phyloP scores from a whole-genome alignment of 306 rosid genomes.

The Malus domestica region DNA sequence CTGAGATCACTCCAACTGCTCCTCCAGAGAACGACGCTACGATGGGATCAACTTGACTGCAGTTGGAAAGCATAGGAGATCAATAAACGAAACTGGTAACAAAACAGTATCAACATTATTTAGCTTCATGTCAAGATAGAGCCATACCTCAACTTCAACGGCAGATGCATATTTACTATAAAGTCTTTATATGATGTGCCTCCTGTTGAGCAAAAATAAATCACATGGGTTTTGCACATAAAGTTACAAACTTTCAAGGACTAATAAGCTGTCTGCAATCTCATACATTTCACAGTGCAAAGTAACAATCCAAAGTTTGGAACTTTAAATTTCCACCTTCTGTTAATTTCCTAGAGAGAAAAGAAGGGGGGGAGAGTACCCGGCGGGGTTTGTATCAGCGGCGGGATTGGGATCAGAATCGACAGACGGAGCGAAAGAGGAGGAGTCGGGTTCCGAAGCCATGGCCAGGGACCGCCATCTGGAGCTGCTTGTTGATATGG shows the following conservation, averaged over 20 bases:
- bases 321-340: neutral
- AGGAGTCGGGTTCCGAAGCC: conserved; percentile 46
- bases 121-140: neutral
- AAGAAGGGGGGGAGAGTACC: conserved; percentile 20
- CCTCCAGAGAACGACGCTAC: no score
- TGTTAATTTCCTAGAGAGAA: neutral
- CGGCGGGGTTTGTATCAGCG: conserved; percentile 45
- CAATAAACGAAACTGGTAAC: no score
- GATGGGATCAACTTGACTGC: no score
- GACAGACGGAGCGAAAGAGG: conserved; percentile 49
- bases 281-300: no score
- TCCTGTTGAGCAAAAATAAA: no score
- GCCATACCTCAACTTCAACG: conserved; percentile 90
- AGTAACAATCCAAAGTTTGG: no score
- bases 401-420: conserved; percentile 38
- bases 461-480: conserved; percentile 16
- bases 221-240: no score
- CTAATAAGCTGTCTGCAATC: no score
- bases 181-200: conserved; percentile 94
- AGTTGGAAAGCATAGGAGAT: no score
- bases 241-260: no score
- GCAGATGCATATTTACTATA: conserved; percentile 66
- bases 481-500: conserved; percentile 1
- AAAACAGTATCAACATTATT: no score
- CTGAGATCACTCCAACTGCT: no score